Evolutionary conservation across 176 grass and related monocot genomes (phyloP), one percentile per base, ranked within the genome.

Genomic region (Raddia guianensis): DNA sequence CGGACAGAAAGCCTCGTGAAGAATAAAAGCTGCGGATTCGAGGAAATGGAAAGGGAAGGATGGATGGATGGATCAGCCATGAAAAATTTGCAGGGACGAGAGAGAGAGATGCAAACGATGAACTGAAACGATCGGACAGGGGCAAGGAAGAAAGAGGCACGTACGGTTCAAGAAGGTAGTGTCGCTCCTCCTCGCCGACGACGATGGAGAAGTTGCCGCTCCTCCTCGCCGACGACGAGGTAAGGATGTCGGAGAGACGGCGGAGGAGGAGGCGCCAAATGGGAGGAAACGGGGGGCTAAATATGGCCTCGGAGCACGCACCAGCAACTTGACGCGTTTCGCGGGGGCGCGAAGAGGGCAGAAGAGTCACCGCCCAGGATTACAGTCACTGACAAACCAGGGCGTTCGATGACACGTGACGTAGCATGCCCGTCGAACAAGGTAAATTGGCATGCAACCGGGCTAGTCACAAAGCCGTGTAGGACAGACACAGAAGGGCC

Each of bases 91-190:
- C 18, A 55, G 12, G 5, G 19, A 27, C 9, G 11, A 59, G 6
- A 9, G 3, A 15, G 11, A 40, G 49, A 35, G 12, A n/a, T 40
- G 37, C 37, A 40, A 40, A 27, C 27, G 27, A 64, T 12, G 9
- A 61, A n/a, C 16, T 46, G 0, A 2, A 35, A 44, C 5, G 8
- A 66, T 13, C 0, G 6, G 20, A 48, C 12, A 3, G 5, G 11
- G 2, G 32, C 33, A 40, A 2, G 32, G 12, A 40, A 12, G 49
- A 20, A 42, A 46, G 35, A 10, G 11, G 7, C 1, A 68, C 66
- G 48, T 72, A 85, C 59, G 58, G 45, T 79, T 66, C 74, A 78
- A 79, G 83, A 59, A 15, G 66, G 2, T 14, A 62, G 20, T 20
- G 53, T 74, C 18, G 67, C 74, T 62, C 63, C 82, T 58, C 53